Evolutionary conservation across 1,139 yeast genomes (phyloP).

Genomic region (Nakaseomyces bracarensis): DNA sequence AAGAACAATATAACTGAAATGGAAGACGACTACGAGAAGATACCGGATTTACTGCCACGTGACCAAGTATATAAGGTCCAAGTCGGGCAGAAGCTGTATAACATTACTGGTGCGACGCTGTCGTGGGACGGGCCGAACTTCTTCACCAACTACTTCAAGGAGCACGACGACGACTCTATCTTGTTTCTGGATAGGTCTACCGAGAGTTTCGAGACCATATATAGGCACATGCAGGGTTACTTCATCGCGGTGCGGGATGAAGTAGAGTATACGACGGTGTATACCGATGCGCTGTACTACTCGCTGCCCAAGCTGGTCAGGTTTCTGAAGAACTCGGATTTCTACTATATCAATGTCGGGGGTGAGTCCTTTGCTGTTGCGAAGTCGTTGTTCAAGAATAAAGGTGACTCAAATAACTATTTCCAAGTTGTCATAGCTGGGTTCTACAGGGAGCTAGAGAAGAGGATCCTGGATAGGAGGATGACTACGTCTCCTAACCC

Average conservation of each 20-base stretch:
- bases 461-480: conserved; percentile 35
- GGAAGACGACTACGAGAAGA: conserved; percentile 23
- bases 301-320: conserved; percentile 48
- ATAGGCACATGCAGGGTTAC: conserved; percentile 69
- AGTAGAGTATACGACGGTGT: conserved; percentile 48
- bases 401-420: conserved; percentile 69
- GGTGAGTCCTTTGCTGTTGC: conserved; percentile 51
- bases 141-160: conserved; percentile 38
- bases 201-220: conserved; percentile 52
- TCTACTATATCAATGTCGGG: conserved; percentile 54
- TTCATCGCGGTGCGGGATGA: conserved; percentile 50
- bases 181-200: conserved; percentile 68
- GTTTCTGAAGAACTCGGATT: conserved; percentile 42
- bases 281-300: conserved; percentile 64
- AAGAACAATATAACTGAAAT: not conserved
- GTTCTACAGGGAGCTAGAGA: conserved; percentile 40
- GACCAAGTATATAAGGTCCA: conserved; percentile 61
- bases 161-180: conserved; percentile 17
- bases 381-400: conserved; percentile 39
- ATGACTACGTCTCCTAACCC: conserved; percentile 69
- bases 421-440: conserved; percentile 53
- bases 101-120: conserved; percentile 66
- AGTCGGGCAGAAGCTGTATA: conserved; percentile 54
- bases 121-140: conserved; percentile 61
- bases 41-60: conserved; percentile 51